Evolutionary conservation across 1,284 basidiomycete species (phyloP).

Genomic region (Malassezia obtusa): DNA sequence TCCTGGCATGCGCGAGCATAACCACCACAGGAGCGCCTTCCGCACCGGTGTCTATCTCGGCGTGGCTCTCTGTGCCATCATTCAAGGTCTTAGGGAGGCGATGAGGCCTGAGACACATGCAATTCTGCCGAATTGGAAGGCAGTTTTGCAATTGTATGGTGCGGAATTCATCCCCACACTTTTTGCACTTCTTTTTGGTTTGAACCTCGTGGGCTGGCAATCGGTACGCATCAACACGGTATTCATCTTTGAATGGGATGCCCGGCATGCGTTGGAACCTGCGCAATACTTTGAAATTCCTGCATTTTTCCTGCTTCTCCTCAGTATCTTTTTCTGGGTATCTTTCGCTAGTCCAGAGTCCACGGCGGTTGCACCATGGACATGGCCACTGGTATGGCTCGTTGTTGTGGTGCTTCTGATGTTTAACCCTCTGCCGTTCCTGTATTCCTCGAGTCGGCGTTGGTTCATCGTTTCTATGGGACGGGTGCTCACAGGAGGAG

Average conservation of each 20-base stretch:
- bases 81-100: slow-evolving; percentile 61
- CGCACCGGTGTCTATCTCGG: slow-evolving; percentile 64
- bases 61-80: slow-evolving; percentile 64
- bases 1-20: slow-evolving; percentile 38
- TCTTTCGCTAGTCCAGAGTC: slow-evolving; percentile 57
- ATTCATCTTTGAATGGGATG: slow-evolving; percentile 68
- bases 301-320: slow-evolving; percentile 62
- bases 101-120: slow-evolving; percentile 57
- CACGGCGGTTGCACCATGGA: slow-evolving; percentile 34
- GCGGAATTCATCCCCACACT: slow-evolving; percentile 65
- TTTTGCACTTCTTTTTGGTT: slow-evolving; percentile 64
- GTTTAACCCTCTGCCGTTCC: slow-evolving; percentile 66
- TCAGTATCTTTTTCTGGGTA: slow-evolving; percentile 74
- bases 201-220: slow-evolving; percentile 72
- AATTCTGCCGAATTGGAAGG: slow-evolving; percentile 62
- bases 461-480: slow-evolving; percentile 66
- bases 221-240: slow-evolving; percentile 70
- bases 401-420: slow-evolving; percentile 58
- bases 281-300: slow-evolving; percentile 77
- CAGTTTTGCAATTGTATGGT: slow-evolving; percentile 70
- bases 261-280: slow-evolving; percentile 65
- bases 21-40: slow-evolving; percentile 61
- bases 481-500: slow-evolving; percentile 58
- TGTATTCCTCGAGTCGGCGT: slow-evolving; percentile 60
- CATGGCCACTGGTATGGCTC: slow-evolving; percentile 80